Conservation (phyloP, 2,329 filamentous ascomycete genomes). For the Xylaria sp. region DNA sequence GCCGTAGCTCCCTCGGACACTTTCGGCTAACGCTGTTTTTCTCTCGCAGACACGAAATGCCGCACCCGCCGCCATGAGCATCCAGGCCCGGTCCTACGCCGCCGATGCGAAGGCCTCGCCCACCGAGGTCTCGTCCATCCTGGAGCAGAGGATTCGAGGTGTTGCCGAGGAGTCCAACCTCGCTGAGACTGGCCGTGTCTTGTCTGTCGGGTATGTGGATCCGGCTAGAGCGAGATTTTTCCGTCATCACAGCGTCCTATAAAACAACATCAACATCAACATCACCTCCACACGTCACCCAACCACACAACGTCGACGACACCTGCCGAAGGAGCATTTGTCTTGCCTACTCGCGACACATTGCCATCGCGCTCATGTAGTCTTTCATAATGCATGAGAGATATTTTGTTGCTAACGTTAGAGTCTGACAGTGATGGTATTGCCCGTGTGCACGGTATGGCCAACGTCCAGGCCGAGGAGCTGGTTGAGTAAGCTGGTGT, state of each 20-base stretch:
- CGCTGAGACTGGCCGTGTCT: constrained; percentile 98
- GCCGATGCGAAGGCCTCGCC: constrained; percentile 94
- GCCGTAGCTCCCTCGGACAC: constrained; percentile 53
- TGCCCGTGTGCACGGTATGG: constrained; percentile 99
- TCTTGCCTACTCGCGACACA: constrained; percentile 6
- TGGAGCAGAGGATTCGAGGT: constrained; percentile 99
- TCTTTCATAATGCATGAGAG: constrained; percentile 31
- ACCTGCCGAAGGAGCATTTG: constrained; percentile 5
- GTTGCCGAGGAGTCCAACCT: constrained; percentile 96
- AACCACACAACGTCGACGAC: constrained; percentile 29
- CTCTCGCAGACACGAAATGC: constrained; percentile 83
- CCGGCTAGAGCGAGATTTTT: constrained; percentile 45
- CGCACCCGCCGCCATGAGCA: constrained; percentile 80
- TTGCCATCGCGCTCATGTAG: constrained; percentile 1
- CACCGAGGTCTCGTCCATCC: constrained; percentile 98
- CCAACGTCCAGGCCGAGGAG: constrained; percentile 99
- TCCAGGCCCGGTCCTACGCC: constrained; percentile 87
- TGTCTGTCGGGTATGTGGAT: constrained; percentile 93
- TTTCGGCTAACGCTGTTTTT: constrained; percentile 65
- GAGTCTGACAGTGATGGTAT: constrained; percentile 89
- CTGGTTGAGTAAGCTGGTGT: constrained; percentile 89
- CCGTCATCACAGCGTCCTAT: constrained; percentile 33
- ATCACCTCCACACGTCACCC: constrained; percentile 28
- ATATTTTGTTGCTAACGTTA: constrained; percentile 43
- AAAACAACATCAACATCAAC: constrained; percentile 21